A percentile compares a stretch with the other conserved stretches of the same genome.
Conservation (phyloP, 345 rosid genomes). For the Microcos paniculata region DNA sequence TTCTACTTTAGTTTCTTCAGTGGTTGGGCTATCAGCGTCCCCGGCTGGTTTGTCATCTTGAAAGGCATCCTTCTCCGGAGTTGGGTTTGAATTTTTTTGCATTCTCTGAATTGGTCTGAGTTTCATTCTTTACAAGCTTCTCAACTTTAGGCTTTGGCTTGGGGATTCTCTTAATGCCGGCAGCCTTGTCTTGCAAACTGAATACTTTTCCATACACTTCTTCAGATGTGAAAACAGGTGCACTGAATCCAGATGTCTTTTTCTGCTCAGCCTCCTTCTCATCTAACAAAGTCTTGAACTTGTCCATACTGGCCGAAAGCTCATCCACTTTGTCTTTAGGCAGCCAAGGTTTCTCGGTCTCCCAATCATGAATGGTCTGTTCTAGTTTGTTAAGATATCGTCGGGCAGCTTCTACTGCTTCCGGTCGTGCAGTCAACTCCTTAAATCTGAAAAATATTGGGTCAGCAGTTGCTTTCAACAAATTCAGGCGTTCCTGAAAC, state of each 20-base stretch:
- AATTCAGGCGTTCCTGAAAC: too few relatives aligned
- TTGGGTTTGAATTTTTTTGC: constrained; percentile 29
- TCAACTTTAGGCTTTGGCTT: constrained; percentile 90
- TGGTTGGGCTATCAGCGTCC: constrained; percentile 23
- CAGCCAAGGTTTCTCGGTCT: too few relatives aligned
- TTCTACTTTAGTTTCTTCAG: constrained; percentile 26
- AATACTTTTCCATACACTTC: too few relatives aligned
- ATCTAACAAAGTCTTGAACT: too few relatives aligned
- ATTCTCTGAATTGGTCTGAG: constrained; percentile 35
- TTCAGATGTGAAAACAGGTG: too few relatives aligned
- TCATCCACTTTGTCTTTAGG: too few relatives aligned
- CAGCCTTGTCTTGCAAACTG: constrained; percentile 74
- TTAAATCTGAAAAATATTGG: constrained; percentile 80
- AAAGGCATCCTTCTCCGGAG: constrained; percentile 26
- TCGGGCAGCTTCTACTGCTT: too few relatives aligned
- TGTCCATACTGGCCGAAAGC: too few relatives aligned
- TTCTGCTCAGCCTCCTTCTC: too few relatives aligned
- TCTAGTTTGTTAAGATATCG: too few relatives aligned
- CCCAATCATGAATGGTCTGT: too few relatives aligned
- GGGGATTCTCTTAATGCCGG: constrained; percentile 63
- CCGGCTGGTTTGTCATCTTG: constrained; percentile 28
- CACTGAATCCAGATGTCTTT: too few relatives aligned
- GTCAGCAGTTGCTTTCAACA: constrained; percentile 74
- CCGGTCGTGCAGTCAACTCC: constrained; percentile 80
- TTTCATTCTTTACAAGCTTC: constrained; percentile 66